phyloP scores from a whole-genome alignment of 2,329 filamentous ascomycete species.

The Venturia effusa region DNA sequence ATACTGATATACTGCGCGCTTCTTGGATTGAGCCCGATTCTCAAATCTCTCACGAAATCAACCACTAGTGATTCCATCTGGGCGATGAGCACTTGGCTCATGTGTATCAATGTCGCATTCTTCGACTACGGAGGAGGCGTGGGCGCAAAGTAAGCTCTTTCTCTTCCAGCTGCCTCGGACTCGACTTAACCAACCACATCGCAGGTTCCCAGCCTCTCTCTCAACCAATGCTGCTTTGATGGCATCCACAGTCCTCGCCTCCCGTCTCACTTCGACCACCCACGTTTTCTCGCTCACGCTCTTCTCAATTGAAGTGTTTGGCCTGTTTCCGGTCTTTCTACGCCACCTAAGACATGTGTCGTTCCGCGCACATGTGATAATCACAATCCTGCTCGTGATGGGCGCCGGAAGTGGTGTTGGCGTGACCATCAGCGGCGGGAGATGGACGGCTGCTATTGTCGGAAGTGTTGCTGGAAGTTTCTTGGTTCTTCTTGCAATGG shows the following conservation, averaged over 20 bases:
- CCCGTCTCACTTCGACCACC: constrained; percentile 75
- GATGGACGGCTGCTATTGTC: constrained; percentile 49
- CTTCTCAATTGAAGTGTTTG: constrained; percentile 96
- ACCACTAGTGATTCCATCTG: constrained; percentile 93
- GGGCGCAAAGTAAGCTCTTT: constrained; percentile 35
- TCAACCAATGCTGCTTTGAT: constrained; percentile 95
- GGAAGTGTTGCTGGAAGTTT: constrained; percentile 70
- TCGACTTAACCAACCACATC: neutral
- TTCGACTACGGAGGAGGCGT: constrained; percentile 82
- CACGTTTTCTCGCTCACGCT: constrained; percentile 92
- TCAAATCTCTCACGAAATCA: constrained; percentile 90
- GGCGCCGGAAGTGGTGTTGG: constrained; percentile 71
- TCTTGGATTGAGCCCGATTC: constrained; percentile 82
- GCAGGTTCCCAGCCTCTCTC: constrained; percentile 60
- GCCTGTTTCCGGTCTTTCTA: constrained; percentile 94
- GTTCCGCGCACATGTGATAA: constrained; percentile 66
- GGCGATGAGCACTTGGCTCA: constrained; percentile 88
- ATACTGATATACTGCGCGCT: constrained; percentile 87
- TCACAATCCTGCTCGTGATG: constrained; percentile 68
- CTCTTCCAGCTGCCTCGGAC: neutral
- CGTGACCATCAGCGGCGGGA: constrained; percentile 41
- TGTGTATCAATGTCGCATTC: constrained; percentile 93
- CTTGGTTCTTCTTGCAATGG: constrained; percentile 69
- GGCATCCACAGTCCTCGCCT: constrained; percentile 89
- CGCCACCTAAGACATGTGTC: constrained; percentile 73